These are phyloP conservation scores for Talaromyces amestolkiae DNA, from an alignment of 2,329 filamentous ascomycete genomes.

Conservation along the genomic window DNA sequence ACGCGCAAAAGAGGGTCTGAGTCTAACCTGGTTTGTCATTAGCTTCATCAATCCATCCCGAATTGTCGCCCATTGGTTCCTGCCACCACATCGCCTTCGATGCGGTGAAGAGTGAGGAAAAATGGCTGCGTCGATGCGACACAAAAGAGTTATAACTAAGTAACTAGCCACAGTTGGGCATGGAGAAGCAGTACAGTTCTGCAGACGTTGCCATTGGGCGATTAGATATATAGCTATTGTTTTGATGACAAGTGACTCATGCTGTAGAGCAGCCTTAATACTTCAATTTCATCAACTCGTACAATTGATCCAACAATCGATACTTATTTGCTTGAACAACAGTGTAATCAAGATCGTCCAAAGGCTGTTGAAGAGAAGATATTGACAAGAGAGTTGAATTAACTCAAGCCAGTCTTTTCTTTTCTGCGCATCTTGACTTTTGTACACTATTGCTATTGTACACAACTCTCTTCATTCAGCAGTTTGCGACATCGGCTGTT, in stretches of 20 bases:
- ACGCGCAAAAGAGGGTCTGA: neutral
- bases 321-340: neutral
- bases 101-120: constrained; percentile 29
- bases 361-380: neutral
- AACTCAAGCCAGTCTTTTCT: neutral
- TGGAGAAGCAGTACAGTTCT: neutral
- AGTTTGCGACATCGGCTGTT: constrained; percentile 3
- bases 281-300: too few species aligned
- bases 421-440: neutral
- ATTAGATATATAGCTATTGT: neutral
- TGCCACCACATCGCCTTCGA: constrained; percentile 25
- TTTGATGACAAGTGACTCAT: constrained; percentile 5
- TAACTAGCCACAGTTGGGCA: constrained; percentile 4
- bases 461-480: neutral
- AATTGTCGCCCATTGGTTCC: constrained; percentile 3
- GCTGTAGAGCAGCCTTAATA: neutral
- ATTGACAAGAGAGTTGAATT: neutral
- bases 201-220: neutral
- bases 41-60: neutral
- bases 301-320: neutral
- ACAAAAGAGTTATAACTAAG: neutral
- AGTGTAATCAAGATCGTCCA: neutral
- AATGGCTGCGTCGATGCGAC: constrained; percentile 16
- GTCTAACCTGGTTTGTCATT: neutral
- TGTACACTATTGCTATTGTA: neutral